Conservation (phyloP, 2,329 filamentous ascomycete genomes). For the Tolypocladium ovalisporum region DNA sequence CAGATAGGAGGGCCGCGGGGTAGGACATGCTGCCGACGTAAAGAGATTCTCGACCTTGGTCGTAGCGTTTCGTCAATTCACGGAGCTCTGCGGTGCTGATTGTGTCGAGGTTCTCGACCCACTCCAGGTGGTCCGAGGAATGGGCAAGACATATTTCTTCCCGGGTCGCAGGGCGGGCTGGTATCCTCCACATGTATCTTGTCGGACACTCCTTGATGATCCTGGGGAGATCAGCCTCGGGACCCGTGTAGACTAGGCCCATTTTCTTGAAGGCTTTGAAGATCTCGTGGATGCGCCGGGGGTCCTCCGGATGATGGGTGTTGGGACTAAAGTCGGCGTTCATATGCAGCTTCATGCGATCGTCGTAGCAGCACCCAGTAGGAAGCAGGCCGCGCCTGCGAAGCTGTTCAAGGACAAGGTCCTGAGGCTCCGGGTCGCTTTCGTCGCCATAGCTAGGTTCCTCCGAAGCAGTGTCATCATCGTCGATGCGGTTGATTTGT, state of each 20-base stretch:
- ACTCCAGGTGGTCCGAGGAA: slow-evolving; percentile 63
- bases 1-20: slow-evolving; percentile 70
- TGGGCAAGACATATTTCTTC: slow-evolving; percentile 78
- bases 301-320: slow-evolving; percentile 89
- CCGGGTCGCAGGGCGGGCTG: slow-evolving; percentile 63
- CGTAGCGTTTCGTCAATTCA: slow-evolving; percentile 48
- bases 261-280: slow-evolving; percentile 78
- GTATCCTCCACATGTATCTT: slow-evolving; percentile 64
- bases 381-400: slow-evolving; percentile 42
- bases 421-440: slow-evolving; percentile 23
- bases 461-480: slow-evolving; percentile 21
- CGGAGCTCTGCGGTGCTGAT: slow-evolving; percentile 56
- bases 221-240: slow-evolving; percentile 39
- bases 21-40: slow-evolving; percentile 79
- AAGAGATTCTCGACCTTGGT: slow-evolving; percentile 61
- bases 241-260: slow-evolving; percentile 60
- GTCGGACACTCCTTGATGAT: slow-evolving; percentile 44
- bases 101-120: slow-evolving; percentile 51
- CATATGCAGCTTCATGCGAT: slow-evolving; percentile 90
- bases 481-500: slow-evolving; percentile 8
- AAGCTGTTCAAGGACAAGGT: slow-evolving; percentile 25
- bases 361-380: slow-evolving; percentile 80
- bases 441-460: slow-evolving; percentile 23
- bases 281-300: slow-evolving; percentile 82
- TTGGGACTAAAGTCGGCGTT: slow-evolving; percentile 65